phyloP scores from a whole-genome alignment of 164 flowering plant genomes.

The Dillenia turbinata region DNA sequence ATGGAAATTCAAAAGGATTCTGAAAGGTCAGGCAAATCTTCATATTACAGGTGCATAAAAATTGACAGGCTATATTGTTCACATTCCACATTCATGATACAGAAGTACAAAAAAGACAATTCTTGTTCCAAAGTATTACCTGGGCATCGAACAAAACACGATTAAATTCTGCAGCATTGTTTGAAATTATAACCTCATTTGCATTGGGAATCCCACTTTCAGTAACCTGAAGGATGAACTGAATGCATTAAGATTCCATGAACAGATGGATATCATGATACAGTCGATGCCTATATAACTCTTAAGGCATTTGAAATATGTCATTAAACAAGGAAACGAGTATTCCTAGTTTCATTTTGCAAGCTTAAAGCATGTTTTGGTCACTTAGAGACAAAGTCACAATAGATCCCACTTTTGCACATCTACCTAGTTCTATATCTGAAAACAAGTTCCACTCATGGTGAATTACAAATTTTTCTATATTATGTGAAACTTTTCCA shows the following conservation, averaged over 20 bases:
- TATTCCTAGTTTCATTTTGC: neutral
- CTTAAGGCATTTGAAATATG: neutral
- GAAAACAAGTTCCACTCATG: too few species aligned
- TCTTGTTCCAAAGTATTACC: conserved; percentile 36
- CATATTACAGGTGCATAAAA: conserved; percentile 11
- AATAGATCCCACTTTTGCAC: too few species aligned
- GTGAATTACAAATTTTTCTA: too few species aligned
- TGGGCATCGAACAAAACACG: conserved; percentile 67
- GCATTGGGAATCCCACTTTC: conserved; percentile 72
- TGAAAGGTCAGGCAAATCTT: conserved; percentile 29
- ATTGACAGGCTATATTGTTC: neutral
- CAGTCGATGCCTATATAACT: neutral
- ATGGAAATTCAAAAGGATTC: conserved; percentile 76
- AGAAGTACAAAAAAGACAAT: neutral
- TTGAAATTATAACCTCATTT: conserved; percentile 57
- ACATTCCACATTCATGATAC: neutral
- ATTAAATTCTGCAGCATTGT: conserved; percentile 70
- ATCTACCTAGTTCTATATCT: too few species aligned
- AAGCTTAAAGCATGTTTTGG: neutral
- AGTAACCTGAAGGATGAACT: conserved; percentile 46
- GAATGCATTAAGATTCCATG: neutral
- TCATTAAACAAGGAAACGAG: conserved; percentile 6
- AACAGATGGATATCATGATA: neutral
- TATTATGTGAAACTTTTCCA: too few species aligned
- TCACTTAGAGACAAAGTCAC: too few species aligned